Conservation (phyloP, 2,329 filamentous ascomycete species). For the Trichoderma polysporum region DNA sequence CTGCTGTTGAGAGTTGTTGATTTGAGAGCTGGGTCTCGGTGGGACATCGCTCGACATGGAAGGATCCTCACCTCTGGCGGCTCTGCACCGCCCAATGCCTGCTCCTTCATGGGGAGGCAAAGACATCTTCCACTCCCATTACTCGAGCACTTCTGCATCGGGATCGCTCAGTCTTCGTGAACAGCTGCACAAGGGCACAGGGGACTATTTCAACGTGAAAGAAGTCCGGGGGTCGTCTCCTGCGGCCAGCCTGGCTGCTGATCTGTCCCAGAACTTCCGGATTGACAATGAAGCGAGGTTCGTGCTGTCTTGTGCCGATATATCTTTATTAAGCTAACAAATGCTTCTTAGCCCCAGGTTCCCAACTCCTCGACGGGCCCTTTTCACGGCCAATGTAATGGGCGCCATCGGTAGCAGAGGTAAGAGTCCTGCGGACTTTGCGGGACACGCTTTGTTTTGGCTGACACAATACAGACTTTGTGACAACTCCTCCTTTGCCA, state of each 20-base stretch:
- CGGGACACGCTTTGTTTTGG: conserved; percentile 23
- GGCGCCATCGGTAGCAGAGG: conserved; percentile 37
- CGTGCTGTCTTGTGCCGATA: conserved; percentile 30
- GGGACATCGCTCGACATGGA: conserved; percentile 62
- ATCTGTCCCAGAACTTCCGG: conserved; percentile 95
- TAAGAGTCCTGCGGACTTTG: conserved; percentile 26
- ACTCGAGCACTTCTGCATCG: conserved; percentile 51
- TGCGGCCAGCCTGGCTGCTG: conserved; percentile 84
- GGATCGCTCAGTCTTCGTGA: conserved; percentile 78
- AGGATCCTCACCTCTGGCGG: conserved; percentile 88
- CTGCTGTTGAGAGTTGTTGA: conserved; percentile 8
- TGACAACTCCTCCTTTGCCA: conserved; percentile 79
- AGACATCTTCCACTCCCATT: conserved; percentile 54
- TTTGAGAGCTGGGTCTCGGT: not conserved
- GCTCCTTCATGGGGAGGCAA: conserved; percentile 57
- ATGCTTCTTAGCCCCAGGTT: conserved; percentile 38
- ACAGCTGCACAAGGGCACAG: conserved; percentile 57
- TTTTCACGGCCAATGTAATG: conserved; percentile 43
- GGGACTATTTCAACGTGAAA: conserved; percentile 82
- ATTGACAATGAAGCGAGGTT: conserved; percentile 84
- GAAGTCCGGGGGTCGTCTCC: conserved; percentile 83
- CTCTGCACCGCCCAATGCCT: conserved; percentile 75
- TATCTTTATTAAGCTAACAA: conserved; percentile 7
- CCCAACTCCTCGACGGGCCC: conserved; percentile 42
- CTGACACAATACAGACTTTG: conserved; percentile 53